Base-by-base conservation (phyloP, 768 basidiomycete species). In the Lactarius sp. region DNA sequence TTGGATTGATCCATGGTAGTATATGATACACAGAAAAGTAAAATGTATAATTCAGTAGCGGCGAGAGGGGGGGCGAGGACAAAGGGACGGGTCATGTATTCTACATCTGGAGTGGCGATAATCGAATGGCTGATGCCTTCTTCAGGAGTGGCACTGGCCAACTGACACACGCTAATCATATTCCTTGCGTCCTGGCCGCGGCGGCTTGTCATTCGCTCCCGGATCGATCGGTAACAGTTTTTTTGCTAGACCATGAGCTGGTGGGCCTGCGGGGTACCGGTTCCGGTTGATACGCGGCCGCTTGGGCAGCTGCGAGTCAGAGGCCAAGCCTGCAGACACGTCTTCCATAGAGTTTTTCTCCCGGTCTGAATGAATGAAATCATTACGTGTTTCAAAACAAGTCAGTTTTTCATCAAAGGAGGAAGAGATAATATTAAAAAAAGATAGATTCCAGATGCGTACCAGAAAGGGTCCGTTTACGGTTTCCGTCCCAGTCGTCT, bases 391-490 rank as follows among this genome's bases (percentile, higher is more conserved):
- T 2, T 6, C 6, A 27, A 49, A 22, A 49, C 47, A 49, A 49
- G 47, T 49, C 10, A 49, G 47, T 42, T 39, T 27, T 12, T 12
- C n/a, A 33, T 62, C 27, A 42, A 37, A 44, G 34, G 12, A 20
- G 18, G 31, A 10, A 47, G 4, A 20, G 20, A 39, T 18, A 20
- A n/a, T n/a, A n/a, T n/a, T n/a, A n/a, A 44, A 52, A 39, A 18
- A 8, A 16, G 16, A 33, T 12, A 52, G 33, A 13, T 52, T 33
- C 41, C 41, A 6, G 9, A 49, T 16, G 69, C 82, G 67, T 75
- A 89, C 90, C 90, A 71, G 86, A 83, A 39, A 78, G 74, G 27
- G 85, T 83, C 60, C 90, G 81, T 75, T 92, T 92, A 70, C 87
- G 78, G 62, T 71, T 77, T 47, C 75, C 76, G 64, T 88, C 87